These are phyloP conservation scores for Kwoniella sp. DNA, from an alignment of 768 basidiomycete species.

Conservation along the genomic window DNA sequence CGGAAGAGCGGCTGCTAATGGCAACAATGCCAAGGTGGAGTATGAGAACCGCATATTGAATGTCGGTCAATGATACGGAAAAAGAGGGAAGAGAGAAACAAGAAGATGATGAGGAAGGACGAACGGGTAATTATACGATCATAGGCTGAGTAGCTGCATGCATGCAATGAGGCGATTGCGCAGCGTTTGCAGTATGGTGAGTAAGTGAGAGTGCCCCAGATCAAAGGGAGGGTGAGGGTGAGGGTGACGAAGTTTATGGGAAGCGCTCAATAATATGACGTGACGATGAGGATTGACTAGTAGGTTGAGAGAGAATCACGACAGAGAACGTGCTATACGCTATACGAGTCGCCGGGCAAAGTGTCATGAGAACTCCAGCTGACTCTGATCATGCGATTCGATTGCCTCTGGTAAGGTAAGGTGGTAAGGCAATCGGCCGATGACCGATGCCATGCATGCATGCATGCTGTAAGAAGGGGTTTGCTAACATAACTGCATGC, in stretches of 20 bases:
- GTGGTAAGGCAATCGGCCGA: too few species aligned
- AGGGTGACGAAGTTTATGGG: conserved; percentile 5
- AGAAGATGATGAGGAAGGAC: not conserved
- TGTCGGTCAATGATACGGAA: not conserved
- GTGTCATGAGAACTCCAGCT: too few species aligned
- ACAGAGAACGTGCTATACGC: conserved; percentile 1
- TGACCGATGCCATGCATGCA: not conserved
- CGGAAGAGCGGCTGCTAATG: conserved; percentile 27
- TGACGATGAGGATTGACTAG: not conserved
- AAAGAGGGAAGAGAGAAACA: not conserved
- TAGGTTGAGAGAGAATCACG: not conserved
- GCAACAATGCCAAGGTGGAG: conserved; percentile 23
- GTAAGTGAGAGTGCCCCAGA: not conserved
- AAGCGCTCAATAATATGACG: not conserved
- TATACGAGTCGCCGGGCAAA: too few species aligned
- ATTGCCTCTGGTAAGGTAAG: too few species aligned
- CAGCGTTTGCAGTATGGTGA: conserved; percentile 13
- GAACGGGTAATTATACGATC: conserved; percentile 3
- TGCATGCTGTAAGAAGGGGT: not conserved
- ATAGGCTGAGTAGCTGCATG: too few species aligned
- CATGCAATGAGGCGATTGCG: conserved; percentile 12
- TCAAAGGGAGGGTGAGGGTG: not conserved
- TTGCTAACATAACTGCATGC: too few species aligned
- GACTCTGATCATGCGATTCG: too few species aligned
- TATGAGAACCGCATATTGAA: conserved; percentile 11